Percentiles rank a stretch among this genome's conserved stretches.
Evolutionary conservation across 495 filamentous ascomycete species (phyloP).

Genomic region (Corynascus novoguineensis): DNA sequence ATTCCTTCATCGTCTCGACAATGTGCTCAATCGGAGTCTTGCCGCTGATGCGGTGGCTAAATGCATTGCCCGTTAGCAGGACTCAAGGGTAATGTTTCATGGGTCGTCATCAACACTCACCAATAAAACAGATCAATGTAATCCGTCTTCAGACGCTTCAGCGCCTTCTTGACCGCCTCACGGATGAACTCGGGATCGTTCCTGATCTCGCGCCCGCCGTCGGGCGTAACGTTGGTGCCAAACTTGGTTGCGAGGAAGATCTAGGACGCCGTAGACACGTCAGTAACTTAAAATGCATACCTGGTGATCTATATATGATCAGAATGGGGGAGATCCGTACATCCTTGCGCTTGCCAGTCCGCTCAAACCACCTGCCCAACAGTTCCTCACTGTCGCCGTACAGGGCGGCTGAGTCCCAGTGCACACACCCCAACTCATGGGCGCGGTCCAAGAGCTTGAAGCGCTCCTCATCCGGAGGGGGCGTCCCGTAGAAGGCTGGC

Average conservation of each 20-base stretch:
- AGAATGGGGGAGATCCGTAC: neutral
- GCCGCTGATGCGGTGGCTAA: conserved; percentile 20
- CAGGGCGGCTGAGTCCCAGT: conserved; percentile 43
- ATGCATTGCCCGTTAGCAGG: neutral
- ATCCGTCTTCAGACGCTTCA: conserved; percentile 47
- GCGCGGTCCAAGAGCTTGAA: conserved; percentile 37
- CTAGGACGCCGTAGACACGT: conserved; percentile 15
- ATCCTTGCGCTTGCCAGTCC: conserved; percentile 16
- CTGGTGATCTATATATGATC: neutral
- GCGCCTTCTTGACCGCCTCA: conserved; percentile 43
- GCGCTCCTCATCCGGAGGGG: conserved; percentile 32
- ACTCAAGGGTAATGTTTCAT: too few species aligned
- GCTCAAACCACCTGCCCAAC: conserved; percentile 43
- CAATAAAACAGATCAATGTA: conserved; percentile 41
- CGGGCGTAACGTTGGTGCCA: conserved; percentile 21
- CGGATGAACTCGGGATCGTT: conserved; percentile 50
- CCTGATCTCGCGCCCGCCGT: conserved; percentile 14
- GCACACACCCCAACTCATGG: conserved; percentile 33
- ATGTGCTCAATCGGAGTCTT: conserved; percentile 21
- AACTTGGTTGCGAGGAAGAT: conserved; percentile 53
- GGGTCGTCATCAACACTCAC: neutral
- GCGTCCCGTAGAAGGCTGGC: conserved; percentile 36
- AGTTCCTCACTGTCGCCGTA: conserved; percentile 44
- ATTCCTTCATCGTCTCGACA: conserved; percentile 17
- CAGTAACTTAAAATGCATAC: neutral